Conservation (phyloP, 1,284 basidiomycete genomes). For the Pseudozyma sp. region DNA sequence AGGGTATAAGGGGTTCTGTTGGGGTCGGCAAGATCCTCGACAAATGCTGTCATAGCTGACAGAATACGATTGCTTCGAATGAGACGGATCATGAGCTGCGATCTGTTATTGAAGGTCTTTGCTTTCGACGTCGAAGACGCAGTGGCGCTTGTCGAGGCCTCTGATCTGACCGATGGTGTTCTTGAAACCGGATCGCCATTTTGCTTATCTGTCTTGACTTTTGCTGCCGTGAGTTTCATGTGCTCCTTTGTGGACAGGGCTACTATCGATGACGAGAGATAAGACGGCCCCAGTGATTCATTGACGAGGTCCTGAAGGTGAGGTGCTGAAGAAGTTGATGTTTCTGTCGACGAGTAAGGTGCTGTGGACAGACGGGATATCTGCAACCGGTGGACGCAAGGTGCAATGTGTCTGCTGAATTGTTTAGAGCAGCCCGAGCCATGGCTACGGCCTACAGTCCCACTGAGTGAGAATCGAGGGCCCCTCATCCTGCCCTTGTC, state of each 20-base stretch:
- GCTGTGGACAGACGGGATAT: neutral
- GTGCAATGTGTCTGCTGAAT: neutral
- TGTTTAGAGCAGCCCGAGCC: neutral
- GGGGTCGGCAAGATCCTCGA: constrained; percentile 15
- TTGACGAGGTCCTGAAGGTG: constrained; percentile 29
- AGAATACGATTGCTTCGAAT: constrained; percentile 38
- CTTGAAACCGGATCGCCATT: neutral
- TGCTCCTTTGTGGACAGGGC: neutral
- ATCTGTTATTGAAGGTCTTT: constrained; percentile 13
- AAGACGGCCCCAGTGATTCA: constrained; percentile 8
- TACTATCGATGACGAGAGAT: constrained; percentile 3
- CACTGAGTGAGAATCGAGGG: constrained; percentile 4
- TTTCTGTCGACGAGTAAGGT: neutral
- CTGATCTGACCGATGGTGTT: neutral
- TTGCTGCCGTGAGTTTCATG: neutral
- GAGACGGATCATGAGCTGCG: constrained; percentile 29
- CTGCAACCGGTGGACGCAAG: neutral
- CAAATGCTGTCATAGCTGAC: constrained; percentile 44
- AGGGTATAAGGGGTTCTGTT: constrained; percentile 20
- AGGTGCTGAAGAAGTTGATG: neutral
- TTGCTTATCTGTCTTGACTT: neutral
- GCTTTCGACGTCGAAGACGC: neutral
- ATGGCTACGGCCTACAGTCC: neutral
- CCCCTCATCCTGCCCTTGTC: constrained; percentile 9
- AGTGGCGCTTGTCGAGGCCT: neutral